Conservation (phyloP, 371 early-diverging fungal genomes). For the Mortierella sp. region DNA sequence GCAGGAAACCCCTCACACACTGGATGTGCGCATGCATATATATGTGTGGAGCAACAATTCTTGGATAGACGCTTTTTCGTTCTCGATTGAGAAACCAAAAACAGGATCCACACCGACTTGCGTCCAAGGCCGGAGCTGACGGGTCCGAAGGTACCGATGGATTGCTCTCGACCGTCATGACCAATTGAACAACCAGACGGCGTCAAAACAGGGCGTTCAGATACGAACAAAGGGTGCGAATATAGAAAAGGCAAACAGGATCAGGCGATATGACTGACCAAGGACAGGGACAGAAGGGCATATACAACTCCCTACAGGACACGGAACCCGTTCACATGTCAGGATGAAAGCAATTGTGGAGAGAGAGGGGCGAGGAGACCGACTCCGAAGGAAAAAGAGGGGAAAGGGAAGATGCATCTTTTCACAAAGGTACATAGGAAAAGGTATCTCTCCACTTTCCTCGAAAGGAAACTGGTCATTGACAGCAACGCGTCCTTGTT, state of each 20-base stretch:
- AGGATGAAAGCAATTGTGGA: conserved; percentile 1
- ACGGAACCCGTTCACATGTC: conserved; percentile 8
- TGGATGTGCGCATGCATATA: not conserved
- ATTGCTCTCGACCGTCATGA: not conserved
- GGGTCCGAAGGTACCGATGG: not conserved
- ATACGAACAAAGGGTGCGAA: not conserved
- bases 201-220: not conserved
- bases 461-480: not conserved
- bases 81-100: not conserved
- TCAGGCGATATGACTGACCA: not conserved
- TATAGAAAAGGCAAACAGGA: not conserved
- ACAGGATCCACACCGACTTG: not conserved
- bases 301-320: not conserved
- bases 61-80: not conserved
- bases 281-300: no score
- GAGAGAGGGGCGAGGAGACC: no score
- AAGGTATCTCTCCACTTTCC: not conserved
- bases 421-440: not conserved
- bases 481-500: not conserved
- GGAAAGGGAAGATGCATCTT: not conserved
- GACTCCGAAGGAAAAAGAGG: not conserved
- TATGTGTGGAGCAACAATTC: not conserved
- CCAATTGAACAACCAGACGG: no score
- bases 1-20: not conserved
- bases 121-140: not conserved